Evolutionary conservation across 2,329 filamentous ascomycete species (phyloP), one percentile per base, ranked within the genome.

Genomic region (Fusarium neocosmosporiellum): DNA sequence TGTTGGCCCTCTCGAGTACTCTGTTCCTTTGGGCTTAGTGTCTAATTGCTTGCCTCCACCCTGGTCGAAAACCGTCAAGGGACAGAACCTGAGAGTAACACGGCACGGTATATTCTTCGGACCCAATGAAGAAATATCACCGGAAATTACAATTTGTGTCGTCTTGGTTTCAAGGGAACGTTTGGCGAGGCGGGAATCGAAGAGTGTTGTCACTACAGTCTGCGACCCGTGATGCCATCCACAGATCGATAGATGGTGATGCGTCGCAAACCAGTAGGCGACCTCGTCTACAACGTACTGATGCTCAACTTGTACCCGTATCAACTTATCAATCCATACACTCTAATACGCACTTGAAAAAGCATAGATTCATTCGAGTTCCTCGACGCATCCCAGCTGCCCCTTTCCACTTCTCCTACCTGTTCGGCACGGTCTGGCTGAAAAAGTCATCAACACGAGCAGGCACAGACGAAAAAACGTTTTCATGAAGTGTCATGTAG

Each of bases 121-220:
- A 2, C 7, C 9, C 27, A n/a, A 27, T 27, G 14, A 6, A 48
- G 18, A 27, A n/a, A n/a, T 11, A 2, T 7, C 9, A 11, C 7
- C 11, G 3, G 2, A 27, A 4, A 10, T 14, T 11, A 3, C 24
- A 3, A 48, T 4, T n/a, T 4, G 9, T 48, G 0, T 4, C 5
- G 2, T 18, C 27, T 48, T 11, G 2, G 22, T 4, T 48, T 22
- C 22, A 11, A 11, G 43, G 7, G 5, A 48, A 16, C 18, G 16
- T 27, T 48, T 10, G 0, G 9, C 18, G 9, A 27, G 14, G 16
- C 8, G 16, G 14, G 22, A 27, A 11, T 48, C 1, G 16, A 27
- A 48, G 24, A 48, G 43, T 27, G 43, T 48, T 18, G 4, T 24
- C 16, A 48, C 16, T 43, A 11, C 1, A 6, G 39, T 2, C 11